These are phyloP conservation scores for Herpomyces periplanetae DNA, from an alignment of 2,329 filamentous ascomycete genomes.

Conservation along the genomic window DNA sequence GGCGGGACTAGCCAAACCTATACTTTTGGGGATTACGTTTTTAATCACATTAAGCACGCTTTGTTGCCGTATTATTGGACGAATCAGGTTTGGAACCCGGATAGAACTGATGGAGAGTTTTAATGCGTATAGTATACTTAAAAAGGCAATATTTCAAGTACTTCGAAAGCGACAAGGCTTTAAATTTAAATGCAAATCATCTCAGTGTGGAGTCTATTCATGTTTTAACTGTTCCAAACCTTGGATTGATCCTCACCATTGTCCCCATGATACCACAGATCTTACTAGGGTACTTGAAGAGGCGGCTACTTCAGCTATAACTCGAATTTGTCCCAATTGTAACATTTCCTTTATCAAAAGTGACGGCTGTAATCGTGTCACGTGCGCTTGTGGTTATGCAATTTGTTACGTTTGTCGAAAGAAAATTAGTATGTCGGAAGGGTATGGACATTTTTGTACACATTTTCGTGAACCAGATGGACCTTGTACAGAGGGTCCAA, in stretches of 20 bases:
- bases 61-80: too few relatives aligned
- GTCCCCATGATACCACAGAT: conserved; percentile 40
- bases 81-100: too few relatives aligned
- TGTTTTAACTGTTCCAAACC: conserved; percentile 45
- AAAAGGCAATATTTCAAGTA: too few relatives aligned
- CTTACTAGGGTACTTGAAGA: conserved; percentile 64
- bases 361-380: conserved; percentile 80
- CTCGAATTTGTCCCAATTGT: conserved; percentile 71
- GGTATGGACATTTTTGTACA: conserved; percentile 79
- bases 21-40: too few relatives aligned
- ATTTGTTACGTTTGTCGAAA: conserved; percentile 98
- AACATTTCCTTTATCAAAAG: conserved; percentile 71
- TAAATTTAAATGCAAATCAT: conserved; percentile 34
- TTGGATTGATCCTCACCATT: conserved; percentile 63
- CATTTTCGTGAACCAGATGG: conserved; percentile 54
- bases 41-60: too few relatives aligned
- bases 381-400: conserved; percentile 71
- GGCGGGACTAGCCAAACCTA: too few relatives aligned
- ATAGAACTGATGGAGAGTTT: too few relatives aligned
- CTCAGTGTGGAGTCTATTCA: conserved; percentile 23
- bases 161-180: conserved; percentile 29
- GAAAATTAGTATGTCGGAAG: too few relatives aligned
- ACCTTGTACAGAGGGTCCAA: conserved; percentile 26
- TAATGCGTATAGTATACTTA: too few relatives aligned
- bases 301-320: conserved; percentile 68